Evolutionary conservation across 345 rosid species (phyloP).

Genomic region (Isatis tinctoria): DNA sequence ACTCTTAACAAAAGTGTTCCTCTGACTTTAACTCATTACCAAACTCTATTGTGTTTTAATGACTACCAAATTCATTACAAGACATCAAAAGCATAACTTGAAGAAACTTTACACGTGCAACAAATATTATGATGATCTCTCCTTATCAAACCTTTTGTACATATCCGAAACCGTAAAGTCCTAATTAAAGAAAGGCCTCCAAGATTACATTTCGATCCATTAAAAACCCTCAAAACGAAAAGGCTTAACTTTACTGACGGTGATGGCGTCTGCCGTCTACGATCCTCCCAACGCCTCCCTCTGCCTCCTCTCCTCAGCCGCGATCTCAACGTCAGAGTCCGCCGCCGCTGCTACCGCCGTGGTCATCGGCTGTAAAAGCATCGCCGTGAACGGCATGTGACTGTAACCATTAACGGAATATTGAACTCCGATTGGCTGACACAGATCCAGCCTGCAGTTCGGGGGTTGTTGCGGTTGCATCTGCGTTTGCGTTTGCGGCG

Average conservation of each 20-base stretch:
- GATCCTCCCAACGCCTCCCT: background rate
- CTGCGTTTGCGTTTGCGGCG: background rate
- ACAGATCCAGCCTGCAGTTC: conserved; percentile 5
- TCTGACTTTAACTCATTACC: background rate
- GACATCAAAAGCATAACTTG: background rate
- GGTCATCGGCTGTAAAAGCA: conserved; percentile 22
- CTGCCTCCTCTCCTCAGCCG: conserved; percentile 1
- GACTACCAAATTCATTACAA: background rate
- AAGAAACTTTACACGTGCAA: background rate
- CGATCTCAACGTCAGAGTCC: background rate
- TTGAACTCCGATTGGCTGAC: conserved; percentile 9
- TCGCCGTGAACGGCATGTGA: conserved; percentile 29
- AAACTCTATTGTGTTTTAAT: background rate
- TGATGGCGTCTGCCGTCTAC: background rate
- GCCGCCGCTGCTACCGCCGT: background rate
- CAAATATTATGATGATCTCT: background rate
- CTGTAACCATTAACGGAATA: conserved; percentile 7
- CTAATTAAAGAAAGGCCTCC: background rate
- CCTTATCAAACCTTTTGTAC: background rate
- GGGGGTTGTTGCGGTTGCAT: conserved; percentile 12
- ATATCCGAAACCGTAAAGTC: background rate
- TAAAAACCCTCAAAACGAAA: background rate
- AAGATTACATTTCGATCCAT: background rate
- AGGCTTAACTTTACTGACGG: background rate
- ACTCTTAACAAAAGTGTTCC: background rate